A percentile compares a stretch with the other conserved stretches of the same genome.
These are phyloP conservation scores for Podospora bellae-mahoneyi DNA, from an alignment of 495 filamentous ascomycete genomes.

Conservation along the genomic window DNA sequence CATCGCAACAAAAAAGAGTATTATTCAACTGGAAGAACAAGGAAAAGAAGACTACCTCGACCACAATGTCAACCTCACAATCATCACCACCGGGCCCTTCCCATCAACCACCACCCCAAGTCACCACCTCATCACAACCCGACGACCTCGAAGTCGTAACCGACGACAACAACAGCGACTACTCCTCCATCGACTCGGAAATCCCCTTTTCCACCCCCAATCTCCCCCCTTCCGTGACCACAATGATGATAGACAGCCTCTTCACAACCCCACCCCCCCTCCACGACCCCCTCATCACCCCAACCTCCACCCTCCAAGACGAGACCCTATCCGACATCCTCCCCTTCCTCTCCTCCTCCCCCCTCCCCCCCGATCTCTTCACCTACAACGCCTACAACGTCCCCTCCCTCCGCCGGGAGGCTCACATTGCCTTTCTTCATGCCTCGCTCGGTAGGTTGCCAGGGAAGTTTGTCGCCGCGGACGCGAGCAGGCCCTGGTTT, in stretches of 20 bases:
- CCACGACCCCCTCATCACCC: constrained; percentile 64
- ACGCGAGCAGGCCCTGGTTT: constrained; percentile 88
- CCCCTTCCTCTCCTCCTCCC: constrained; percentile 58
- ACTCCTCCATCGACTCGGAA: constrained; percentile 16
- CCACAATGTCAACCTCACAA: neutral
- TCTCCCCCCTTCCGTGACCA: neutral
- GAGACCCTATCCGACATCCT: constrained; percentile 65
- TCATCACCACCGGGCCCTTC: neutral
- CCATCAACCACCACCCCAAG: neutral
- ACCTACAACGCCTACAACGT: constrained; percentile 65
- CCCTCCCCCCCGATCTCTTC: constrained; percentile 37
- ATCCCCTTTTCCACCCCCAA: constrained; percentile 1
- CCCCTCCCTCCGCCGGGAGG: constrained; percentile 63
- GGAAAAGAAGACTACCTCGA: neutral
- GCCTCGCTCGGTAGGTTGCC: constrained; percentile 63
- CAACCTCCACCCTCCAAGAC: constrained; percentile 63
- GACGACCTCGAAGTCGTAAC: neutral
- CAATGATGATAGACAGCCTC: constrained; percentile 54
- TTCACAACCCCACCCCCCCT: constrained; percentile 63
- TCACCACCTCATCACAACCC: neutral
- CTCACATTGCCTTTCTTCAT: constrained; percentile 75
- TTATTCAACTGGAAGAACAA: neutral
- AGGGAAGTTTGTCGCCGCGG: constrained; percentile 59
- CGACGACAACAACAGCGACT: constrained; percentile 17
- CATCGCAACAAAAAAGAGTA: neutral